Percentiles rank a stretch among this genome's conserved stretches.
Evolutionary conservation across 2,329 filamentous ascomycete genomes (phyloP).

Genomic region (Didymella pomorum): DNA sequence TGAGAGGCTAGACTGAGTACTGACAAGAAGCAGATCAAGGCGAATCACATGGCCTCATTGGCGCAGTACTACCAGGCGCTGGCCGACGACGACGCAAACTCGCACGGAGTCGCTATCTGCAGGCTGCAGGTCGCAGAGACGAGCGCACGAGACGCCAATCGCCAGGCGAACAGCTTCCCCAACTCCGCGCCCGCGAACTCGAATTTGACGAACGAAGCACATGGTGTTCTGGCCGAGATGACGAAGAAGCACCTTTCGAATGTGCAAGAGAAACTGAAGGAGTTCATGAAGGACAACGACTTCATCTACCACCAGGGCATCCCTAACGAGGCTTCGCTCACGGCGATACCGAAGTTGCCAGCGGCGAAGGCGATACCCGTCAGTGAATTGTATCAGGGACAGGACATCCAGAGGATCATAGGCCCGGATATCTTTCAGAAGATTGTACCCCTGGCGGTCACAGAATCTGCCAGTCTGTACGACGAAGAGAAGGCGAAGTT

Average conservation of each 20-base stretch:
- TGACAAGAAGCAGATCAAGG: constrained; percentile 67
- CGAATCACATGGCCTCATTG: constrained; percentile 80
- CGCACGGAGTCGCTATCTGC: constrained; percentile 84
- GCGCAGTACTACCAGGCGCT: constrained; percentile 94
- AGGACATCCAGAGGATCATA: constrained; percentile 96
- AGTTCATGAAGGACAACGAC: constrained; percentile 90
- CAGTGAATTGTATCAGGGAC: constrained; percentile 93
- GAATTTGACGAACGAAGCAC: constrained; percentile 83
- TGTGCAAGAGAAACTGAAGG: constrained; percentile 80
- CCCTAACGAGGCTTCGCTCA: constrained; percentile 81
- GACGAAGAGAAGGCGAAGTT: constrained; percentile 98
- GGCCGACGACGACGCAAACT: constrained; percentile 86
- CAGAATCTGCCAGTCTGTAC: constrained; percentile 94
- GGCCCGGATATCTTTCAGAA: constrained; percentile 97
- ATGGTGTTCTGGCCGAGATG: constrained; percentile 75
- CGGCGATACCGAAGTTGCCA: constrained; percentile 86
- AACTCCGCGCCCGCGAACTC: constrained; percentile 78
- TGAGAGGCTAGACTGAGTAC: background rate
- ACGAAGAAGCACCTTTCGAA: constrained; percentile 82
- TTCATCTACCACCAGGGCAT: constrained; percentile 97
- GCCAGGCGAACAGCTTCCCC: constrained; percentile 80
- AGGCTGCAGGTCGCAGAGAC: constrained; percentile 82
- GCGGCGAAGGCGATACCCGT: constrained; percentile 97
- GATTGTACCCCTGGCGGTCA: constrained; percentile 94
- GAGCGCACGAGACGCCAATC: constrained; percentile 79